Evolutionary conservation across 306 rosid genomes (phyloP), one percentile per base, ranked within the genome.

Genomic region (Vachellia pachyceras): DNA sequence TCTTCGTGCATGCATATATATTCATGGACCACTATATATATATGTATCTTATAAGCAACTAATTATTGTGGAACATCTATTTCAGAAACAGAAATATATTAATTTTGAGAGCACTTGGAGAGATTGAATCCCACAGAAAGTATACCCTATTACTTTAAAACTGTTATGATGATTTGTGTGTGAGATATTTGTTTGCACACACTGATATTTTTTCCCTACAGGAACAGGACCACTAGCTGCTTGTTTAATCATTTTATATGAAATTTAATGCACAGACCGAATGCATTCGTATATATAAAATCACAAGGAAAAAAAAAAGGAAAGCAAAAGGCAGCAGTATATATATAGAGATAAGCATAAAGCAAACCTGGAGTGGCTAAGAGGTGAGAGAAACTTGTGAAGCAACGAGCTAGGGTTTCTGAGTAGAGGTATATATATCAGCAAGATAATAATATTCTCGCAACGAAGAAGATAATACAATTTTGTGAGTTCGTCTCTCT

Each of bases 201-300:
- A 39, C 47, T 77, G 72, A 71, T 72, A 8, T 78, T 41, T 83
- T 83, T 47, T 54, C 44, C 50, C 41, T 25, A 50, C 5, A 61
- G 33, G 42, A 82, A 41, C 77, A 63, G 85, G 85, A 82, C 85
- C 85, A 82, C 70, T 47, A 47, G 33, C 33, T 29, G 54, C 6
- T 46, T 49, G 7, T 64, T 55, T 40, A 52, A 52, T n/a, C 20
- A 6, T 72, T 44, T 63, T 5, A 35, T 22, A 64, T 33, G 61
- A 20, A 77, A 58, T 29, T 29, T 81, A 72, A 69, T 77, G 69
- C 39, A 52, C 3, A 41, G 41, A 77, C 3, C 50, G 25, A 50
- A 44, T 61, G 75, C 60, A 71, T 29, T 29, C 41, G 63, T 17
- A 37, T 39, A 45, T 47, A 41, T 52, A 78, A 73, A 66, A 44